Evolutionary conservation across 1,284 basidiomycete genomes (phyloP).

Genomic region (Blastosporella zonata): DNA sequence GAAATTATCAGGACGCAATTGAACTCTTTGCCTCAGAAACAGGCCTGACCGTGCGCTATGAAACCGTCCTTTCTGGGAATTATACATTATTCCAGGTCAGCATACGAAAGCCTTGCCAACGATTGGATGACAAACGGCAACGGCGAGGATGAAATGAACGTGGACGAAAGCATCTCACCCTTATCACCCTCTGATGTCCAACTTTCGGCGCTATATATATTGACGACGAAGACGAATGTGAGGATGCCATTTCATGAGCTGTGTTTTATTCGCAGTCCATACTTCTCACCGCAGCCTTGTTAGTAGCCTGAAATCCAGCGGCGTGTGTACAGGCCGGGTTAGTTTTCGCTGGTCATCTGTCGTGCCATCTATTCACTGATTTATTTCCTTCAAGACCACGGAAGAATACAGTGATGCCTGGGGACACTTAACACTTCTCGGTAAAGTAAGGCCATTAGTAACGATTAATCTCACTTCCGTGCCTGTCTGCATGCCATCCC

Average conservation of each 20-base stretch:
- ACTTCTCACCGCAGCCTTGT: background rate
- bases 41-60: constrained; percentile 36
- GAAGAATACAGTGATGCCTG: constrained; percentile 43
- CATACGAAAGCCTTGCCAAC: too few species aligned
- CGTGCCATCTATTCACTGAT: too few species aligned
- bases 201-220: constrained; percentile 21
- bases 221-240: constrained; percentile 35
- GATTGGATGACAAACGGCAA: too few species aligned
- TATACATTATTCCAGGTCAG: too few species aligned
- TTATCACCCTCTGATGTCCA: too few species aligned
- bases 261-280: background rate
- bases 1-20: constrained; percentile 34
- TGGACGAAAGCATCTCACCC: too few species aligned
- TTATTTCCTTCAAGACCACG: constrained; percentile 41
- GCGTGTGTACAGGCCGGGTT: constrained; percentile 44
- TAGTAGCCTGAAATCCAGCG: constrained; percentile 30
- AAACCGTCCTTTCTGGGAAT: too few species aligned
- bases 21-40: constrained; percentile 37
- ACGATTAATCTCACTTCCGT: constrained; percentile 44
- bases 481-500: constrained; percentile 38
- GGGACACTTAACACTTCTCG: constrained; percentile 45
- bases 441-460: constrained; percentile 48
- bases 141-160: too few species aligned
- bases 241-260: constrained; percentile 31
- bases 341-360: constrained; percentile 15